Evolutionary conservation across 495 filamentous ascomycete genomes (phyloP).

Genomic region (Penicillium cosmopolitanum): DNA sequence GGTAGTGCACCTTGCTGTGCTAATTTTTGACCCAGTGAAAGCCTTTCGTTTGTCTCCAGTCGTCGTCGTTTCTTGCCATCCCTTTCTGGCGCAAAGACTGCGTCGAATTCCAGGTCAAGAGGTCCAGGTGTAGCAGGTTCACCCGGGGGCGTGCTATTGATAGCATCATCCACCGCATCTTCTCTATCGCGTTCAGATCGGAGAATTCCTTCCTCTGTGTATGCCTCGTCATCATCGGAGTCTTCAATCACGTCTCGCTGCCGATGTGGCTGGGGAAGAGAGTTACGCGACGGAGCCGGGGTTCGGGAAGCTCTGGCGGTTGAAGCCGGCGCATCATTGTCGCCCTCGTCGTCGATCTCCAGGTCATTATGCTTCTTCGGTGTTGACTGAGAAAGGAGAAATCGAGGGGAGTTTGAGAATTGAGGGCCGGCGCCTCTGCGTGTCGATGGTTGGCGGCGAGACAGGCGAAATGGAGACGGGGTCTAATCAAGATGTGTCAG

Average conservation of each 20-base stretch:
- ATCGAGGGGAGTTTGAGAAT: conserved; percentile 48
- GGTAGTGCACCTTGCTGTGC: conserved; percentile 15
- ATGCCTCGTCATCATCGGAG: conserved; percentile 27
- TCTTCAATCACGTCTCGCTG: conserved; percentile 45
- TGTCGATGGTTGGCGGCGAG: conserved; percentile 33
- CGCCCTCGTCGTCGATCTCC: conserved; percentile 32
- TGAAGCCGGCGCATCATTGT: conserved; percentile 22
- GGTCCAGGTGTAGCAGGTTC: conserved; percentile 10
- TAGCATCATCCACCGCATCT: conserved; percentile 12
- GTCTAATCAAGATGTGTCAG: conserved; percentile 17
- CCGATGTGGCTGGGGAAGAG: conserved; percentile 16
- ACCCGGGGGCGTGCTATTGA: conserved; percentile 28
- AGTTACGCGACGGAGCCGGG: conserved; percentile 9
- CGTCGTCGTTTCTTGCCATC: conserved; percentile 38
- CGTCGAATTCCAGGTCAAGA: conserved; percentile 35
- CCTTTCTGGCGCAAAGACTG: conserved; percentile 31
- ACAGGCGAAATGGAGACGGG: conserved; percentile 39
- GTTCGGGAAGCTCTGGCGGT: conserved; percentile 18
- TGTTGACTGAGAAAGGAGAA: conserved; percentile 38
- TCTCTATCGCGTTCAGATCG: background rate
- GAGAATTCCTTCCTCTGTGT: background rate
- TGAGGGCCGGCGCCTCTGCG: conserved; percentile 37
- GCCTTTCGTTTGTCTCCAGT: conserved; percentile 4
- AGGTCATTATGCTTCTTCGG: conserved; percentile 14
- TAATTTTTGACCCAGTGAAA: conserved; percentile 10